Conservation (phyloP, 139 green algal genomes). For the Tetratostichococcus sp. region DNA sequence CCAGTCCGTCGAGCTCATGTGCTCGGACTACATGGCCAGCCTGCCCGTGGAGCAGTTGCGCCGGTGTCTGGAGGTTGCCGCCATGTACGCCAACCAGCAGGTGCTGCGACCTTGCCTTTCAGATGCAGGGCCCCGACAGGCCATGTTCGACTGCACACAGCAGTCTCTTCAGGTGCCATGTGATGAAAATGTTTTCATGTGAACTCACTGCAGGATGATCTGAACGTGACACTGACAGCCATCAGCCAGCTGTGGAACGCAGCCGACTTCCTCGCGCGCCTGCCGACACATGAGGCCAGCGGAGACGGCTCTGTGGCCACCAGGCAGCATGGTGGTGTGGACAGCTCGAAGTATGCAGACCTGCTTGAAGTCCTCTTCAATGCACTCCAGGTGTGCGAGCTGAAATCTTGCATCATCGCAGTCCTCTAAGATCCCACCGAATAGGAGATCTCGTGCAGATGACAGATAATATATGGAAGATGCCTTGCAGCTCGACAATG, state of each 20-base stretch:
- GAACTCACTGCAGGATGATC: conserved; percentile 53
- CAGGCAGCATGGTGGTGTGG: conserved; percentile 2
- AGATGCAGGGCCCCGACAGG: no score
- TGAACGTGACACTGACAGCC: conserved; percentile 89
- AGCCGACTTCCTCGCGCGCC: conserved; percentile 64
- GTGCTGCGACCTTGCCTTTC: conserved; percentile 1
- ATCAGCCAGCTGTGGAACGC: conserved; percentile 88
- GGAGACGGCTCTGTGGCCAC: neutral
- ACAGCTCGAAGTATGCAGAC: conserved; percentile 32
- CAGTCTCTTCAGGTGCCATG: no score
- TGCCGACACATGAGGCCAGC: conserved; percentile 3
- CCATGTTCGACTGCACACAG: no score
- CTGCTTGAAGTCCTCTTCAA: conserved; percentile 44
- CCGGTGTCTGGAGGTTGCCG: conserved; percentile 56
- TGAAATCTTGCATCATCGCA: no score
- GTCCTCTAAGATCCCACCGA: no score
- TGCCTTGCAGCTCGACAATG: no score
- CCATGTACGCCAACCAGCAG: conserved; percentile 57
- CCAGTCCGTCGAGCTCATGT: conserved; percentile 63
- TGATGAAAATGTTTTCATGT: no score
- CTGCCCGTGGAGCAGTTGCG: conserved; percentile 43
- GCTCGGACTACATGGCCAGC: conserved; percentile 62
- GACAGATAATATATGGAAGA: no score
- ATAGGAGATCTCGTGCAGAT: no score
- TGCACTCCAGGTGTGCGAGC: conserved; percentile 40